A percentile compares a stretch with the other conserved stretches of the same genome.
phyloP scores from a whole-genome alignment of 2,329 filamentous ascomycete species.

The Chrysoporthe puriensis region DNA sequence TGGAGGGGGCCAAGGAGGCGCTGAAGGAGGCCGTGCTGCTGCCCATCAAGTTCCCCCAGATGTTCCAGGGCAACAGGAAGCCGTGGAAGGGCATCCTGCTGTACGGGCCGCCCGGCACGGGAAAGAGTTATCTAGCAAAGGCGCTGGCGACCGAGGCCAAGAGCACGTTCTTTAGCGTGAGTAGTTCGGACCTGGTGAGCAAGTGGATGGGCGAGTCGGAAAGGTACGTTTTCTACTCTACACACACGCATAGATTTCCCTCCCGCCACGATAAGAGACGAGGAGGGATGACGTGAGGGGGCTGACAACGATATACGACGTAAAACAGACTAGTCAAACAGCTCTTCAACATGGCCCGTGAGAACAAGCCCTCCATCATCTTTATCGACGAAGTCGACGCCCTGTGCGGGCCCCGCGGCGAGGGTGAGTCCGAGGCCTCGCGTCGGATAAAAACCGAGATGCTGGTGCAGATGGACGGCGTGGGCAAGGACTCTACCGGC shows the following conservation, averaged over 20 bases:
- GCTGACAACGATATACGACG: neutral
- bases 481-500: conserved; percentile 91
- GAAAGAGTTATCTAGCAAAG: conserved; percentile 97
- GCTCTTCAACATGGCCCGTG: conserved; percentile 95
- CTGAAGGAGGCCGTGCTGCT: conserved; percentile 97
- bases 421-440: conserved; percentile 97
- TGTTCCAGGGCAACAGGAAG: conserved; percentile 94
- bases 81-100: conserved; percentile 98
- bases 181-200: conserved; percentile 93
- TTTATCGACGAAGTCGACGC: conserved; percentile 99
- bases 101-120: conserved; percentile 94
- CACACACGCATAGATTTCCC: too few relatives aligned
- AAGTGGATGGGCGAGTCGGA: conserved; percentile 99
- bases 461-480: conserved; percentile 98
- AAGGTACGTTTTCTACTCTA: conserved; percentile 58
- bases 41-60: conserved; percentile 96
- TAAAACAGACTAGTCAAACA: conserved; percentile 84
- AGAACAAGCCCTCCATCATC: conserved; percentile 97
- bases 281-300: neutral
- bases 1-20: conserved; percentile 94
- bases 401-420: conserved; percentile 86
- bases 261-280: too few relatives aligned
- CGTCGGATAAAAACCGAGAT: conserved; percentile 98
- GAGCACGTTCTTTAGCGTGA: conserved; percentile 98
- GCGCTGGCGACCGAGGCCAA: conserved; percentile 98